phyloP scores from a whole-genome alignment of 768 basidiomycete species.

The Pholiota molesta region DNA sequence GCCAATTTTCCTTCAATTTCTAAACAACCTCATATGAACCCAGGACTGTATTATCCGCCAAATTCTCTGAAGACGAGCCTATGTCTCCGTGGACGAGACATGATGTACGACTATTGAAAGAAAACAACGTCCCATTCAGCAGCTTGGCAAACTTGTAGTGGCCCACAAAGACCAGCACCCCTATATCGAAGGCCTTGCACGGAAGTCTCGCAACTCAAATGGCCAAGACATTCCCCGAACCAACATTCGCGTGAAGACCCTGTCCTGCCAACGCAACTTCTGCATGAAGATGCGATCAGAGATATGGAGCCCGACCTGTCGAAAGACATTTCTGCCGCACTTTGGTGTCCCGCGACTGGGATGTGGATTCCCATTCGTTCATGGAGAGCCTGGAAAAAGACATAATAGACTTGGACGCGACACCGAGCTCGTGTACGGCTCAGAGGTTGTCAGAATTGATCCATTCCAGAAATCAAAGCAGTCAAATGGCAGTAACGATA shows the following conservation, averaged over 20 bases:
- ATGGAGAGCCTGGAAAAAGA: slow-evolving; percentile 87
- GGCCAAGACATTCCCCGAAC: slow-evolving; percentile 46
- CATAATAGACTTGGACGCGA: slow-evolving; percentile 55
- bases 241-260: slow-evolving; percentile 25
- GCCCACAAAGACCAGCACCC: slow-evolving; percentile 65
- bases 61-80: slow-evolving; percentile 84
- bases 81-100: slow-evolving; percentile 82
- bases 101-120: slow-evolving; percentile 80
- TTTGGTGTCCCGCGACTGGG: slow-evolving; percentile 87
- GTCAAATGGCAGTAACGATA: slow-evolving; percentile 23
- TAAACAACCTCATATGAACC: slow-evolving; percentile 2
- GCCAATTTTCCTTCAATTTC: background rate
- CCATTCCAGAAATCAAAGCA: slow-evolving; percentile 39
- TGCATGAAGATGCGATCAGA: slow-evolving; percentile 68
- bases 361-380: slow-evolving; percentile 87
- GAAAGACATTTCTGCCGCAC: slow-evolving; percentile 63
- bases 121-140: slow-evolving; percentile 64
- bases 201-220: slow-evolving; percentile 58
- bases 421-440: slow-evolving; percentile 76
- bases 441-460: slow-evolving; percentile 87
- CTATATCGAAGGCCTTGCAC: slow-evolving; percentile 73
- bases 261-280: slow-evolving; percentile 65
- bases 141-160: slow-evolving; percentile 90
- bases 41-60: slow-evolving; percentile 84
- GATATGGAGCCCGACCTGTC: slow-evolving; percentile 87